Percentiles rank a stretch among this genome's conserved stretches.
Conservation (phyloP, 2,329 filamentous ascomycete genomes). For the Pseudogymnoascus destructans region DNA sequence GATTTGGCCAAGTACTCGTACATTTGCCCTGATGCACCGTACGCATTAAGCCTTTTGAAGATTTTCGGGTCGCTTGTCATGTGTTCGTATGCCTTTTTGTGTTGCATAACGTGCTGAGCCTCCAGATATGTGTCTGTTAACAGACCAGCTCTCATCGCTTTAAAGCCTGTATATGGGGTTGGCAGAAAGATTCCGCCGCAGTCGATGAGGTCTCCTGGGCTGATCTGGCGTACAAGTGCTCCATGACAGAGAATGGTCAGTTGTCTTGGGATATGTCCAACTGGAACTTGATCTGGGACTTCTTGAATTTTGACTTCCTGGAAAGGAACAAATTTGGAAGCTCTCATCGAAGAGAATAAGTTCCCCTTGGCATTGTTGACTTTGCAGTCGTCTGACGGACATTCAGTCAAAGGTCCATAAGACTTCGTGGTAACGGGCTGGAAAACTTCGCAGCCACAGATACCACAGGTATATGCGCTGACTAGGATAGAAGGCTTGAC, state of each 20-base stretch:
- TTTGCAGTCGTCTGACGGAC: slow-evolving; percentile 80
- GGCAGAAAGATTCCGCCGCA: slow-evolving; percentile 92
- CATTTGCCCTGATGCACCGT: slow-evolving; percentile 74
- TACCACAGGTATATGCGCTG: slow-evolving; percentile 94
- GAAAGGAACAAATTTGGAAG: slow-evolving; percentile 93
- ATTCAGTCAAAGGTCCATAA: slow-evolving; percentile 75
- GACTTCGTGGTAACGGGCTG: slow-evolving; percentile 87
- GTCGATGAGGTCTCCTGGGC: slow-evolving; percentile 88
- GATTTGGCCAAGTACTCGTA: slow-evolving; percentile 94
- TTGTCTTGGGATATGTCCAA: slow-evolving; percentile 89
- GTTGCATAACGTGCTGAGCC: slow-evolving; percentile 83
- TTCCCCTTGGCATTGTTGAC: slow-evolving; percentile 87
- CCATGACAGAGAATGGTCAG: slow-evolving; percentile 85
- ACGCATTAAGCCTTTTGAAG: slow-evolving; percentile 71
- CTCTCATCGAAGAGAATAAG: slow-evolving; percentile 85
- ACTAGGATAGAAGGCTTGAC: slow-evolving; percentile 97
- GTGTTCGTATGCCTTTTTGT: slow-evolving; percentile 96
- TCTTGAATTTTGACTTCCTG: slow-evolving; percentile 98
- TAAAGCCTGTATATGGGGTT: slow-evolving; percentile 97
- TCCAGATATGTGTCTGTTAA: slow-evolving; percentile 95
- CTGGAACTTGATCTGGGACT: slow-evolving; percentile 97
- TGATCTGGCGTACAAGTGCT: slow-evolving; percentile 71
- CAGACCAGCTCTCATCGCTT: slow-evolving; percentile 91
- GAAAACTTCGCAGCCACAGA: slow-evolving; percentile 94
- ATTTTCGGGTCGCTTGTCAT: slow-evolving; percentile 72